Percentiles rank a stretch among this genome's conserved stretches.
Conservation (phyloP, 345 rosid species). For the Xanthoceras sorbifolium region DNA sequence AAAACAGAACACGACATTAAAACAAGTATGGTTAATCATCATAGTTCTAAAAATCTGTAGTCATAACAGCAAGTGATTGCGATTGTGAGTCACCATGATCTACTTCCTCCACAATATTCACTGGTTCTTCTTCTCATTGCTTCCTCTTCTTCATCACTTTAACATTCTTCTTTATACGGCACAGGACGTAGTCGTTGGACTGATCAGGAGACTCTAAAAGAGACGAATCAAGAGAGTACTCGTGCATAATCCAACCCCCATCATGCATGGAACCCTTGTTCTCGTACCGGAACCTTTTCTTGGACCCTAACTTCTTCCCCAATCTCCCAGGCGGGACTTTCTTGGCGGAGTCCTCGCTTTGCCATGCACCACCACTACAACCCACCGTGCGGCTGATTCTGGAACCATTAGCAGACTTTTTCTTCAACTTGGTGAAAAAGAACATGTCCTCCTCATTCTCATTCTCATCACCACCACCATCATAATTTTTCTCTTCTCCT, state of each 20-base stretch:
- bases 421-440: not conserved
- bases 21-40: no score
- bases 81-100: not conserved
- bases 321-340: not conserved
- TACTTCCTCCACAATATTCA: not conserved
- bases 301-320: not conserved
- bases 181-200: not conserved
- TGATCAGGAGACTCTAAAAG: not conserved
- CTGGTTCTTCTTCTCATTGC: not conserved
- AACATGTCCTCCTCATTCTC: not conserved
- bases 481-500: not conserved
- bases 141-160: not conserved
- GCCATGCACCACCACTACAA: not conserved
- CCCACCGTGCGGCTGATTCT: constrained; percentile 3
- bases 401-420: not conserved
- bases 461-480: not conserved
- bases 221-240: not conserved
- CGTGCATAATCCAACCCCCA: constrained; percentile 1
- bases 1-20: no score
- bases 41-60: no score
- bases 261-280: not conserved
- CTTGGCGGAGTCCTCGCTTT: not conserved
- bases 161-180: not conserved
- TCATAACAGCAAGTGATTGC: no score
- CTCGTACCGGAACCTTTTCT: constrained; percentile 6